Evolutionary conservation across 768 basidiomycete genomes (phyloP).

Genomic region (Russula vinacea): DNA sequence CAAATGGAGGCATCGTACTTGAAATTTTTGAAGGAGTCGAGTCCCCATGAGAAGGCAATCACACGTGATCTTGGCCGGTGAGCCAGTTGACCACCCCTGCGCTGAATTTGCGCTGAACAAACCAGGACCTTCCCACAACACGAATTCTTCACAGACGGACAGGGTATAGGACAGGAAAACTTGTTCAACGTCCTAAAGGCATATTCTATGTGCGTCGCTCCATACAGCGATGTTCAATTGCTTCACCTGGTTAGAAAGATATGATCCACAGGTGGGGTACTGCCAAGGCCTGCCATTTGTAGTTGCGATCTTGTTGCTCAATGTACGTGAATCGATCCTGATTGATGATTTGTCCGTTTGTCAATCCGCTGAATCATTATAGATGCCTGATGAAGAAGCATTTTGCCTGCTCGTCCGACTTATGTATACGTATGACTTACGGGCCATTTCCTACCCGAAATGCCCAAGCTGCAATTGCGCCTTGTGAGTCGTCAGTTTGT

Average conservation of each 20-base stretch:
- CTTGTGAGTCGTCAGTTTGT: constrained; percentile 51
- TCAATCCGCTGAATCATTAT: neutral
- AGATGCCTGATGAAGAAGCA: constrained; percentile 99
- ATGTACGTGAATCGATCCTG: constrained; percentile 50
- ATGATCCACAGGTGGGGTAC: constrained; percentile 93
- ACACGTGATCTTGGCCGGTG: constrained; percentile 86
- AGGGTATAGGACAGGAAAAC: constrained; percentile 95
- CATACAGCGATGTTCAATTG: constrained; percentile 5
- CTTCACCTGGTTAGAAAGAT: constrained; percentile 43
- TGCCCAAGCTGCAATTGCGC: constrained; percentile 94
- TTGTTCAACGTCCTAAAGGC: constrained; percentile 97
- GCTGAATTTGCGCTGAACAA: constrained; percentile 13
- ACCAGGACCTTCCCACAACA: constrained; percentile 93
- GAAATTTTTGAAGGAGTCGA: constrained; percentile 76
- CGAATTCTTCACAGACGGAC: constrained; percentile 88
- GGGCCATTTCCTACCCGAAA: constrained; percentile 98
- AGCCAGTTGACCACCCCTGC: neutral
- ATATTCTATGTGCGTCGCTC: constrained; percentile 72
- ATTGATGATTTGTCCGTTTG: neutral
- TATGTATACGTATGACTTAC: constrained; percentile 94
- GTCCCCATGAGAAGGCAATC: constrained; percentile 92
- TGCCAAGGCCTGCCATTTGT: constrained; percentile 97
- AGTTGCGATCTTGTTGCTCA: constrained; percentile 87
- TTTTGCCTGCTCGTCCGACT: constrained; percentile 92
- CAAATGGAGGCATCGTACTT: constrained; percentile 84